Evolutionary conservation across 2,329 filamentous ascomycete species (phyloP).

Genomic region (Claviceps sorghi): DNA sequence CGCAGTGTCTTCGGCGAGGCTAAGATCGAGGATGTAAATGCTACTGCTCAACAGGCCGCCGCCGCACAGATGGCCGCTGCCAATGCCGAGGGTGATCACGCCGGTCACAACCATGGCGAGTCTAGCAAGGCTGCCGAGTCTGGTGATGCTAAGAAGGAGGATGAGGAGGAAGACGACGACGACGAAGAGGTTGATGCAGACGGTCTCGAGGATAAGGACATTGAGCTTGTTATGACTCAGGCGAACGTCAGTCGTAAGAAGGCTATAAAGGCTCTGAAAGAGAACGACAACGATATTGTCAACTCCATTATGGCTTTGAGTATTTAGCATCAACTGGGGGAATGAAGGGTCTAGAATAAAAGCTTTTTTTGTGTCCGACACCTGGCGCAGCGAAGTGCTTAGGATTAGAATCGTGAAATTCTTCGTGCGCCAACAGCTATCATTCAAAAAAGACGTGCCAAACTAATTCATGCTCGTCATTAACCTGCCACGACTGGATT

Average conservation of each 20-base stretch:
- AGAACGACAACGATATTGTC: constrained; percentile 99
- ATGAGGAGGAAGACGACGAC: constrained; percentile 87
- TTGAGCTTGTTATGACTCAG: constrained; percentile 97
- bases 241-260: constrained; percentile 95
- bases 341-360: constrained; percentile 3
- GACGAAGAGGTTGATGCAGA: constrained; percentile 90
- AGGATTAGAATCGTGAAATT: constrained; percentile 17
- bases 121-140: constrained; percentile 46
- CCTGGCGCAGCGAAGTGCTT: constrained; percentile 12
- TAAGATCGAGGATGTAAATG: constrained; percentile 99
- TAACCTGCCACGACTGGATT: not conserved
- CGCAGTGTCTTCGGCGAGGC: constrained; percentile 95
- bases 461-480: not conserved
- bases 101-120: constrained; percentile 59
- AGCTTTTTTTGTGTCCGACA: constrained; percentile 6
- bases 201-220: constrained; percentile 96
- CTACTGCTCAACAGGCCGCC: constrained; percentile 75
- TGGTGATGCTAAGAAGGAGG: constrained; percentile 58
- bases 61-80: constrained; percentile 83
- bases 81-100: constrained; percentile 50
- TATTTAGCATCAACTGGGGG: constrained; percentile 37
- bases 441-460: not conserved
- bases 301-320: constrained; percentile 99
- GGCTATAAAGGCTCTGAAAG: constrained; percentile 94
- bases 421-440: constrained; percentile 8